Evolutionary conservation across 2,329 filamentous ascomycete species (phyloP).

Genomic region (Camillea tinctor): DNA sequence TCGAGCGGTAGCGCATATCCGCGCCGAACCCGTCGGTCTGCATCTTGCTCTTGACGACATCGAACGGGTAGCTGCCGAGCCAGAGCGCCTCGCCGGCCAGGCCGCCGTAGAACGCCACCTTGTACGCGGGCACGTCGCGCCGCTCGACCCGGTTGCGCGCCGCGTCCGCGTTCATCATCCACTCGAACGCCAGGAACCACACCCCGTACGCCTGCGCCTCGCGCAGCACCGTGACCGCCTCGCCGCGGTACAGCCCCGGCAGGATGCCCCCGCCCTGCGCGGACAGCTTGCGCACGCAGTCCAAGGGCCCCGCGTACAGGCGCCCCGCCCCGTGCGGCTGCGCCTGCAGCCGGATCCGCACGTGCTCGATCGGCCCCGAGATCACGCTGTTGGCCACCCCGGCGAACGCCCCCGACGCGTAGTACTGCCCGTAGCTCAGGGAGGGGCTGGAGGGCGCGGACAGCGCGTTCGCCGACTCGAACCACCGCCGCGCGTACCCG

Average conservation of each 20-base stretch:
- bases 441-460: constrained; percentile 54
- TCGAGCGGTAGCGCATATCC: constrained; percentile 70
- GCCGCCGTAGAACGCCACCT: constrained; percentile 89
- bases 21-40: constrained; percentile 89
- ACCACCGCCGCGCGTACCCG: constrained; percentile 82
- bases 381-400: constrained; percentile 86
- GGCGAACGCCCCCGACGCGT: constrained; percentile 84
- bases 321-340: constrained; percentile 82
- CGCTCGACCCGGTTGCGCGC: constrained; percentile 72
- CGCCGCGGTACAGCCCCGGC: constrained; percentile 79
- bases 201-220: constrained; percentile 94
- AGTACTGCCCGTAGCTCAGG: constrained; percentile 84
- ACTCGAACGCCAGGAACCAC: constrained; percentile 96
- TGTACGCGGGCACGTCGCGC: constrained; percentile 75
- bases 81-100: constrained; percentile 92
- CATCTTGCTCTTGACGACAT: constrained; percentile 99
- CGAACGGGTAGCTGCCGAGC: constrained; percentile 91
- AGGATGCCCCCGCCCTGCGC: constrained; percentile 60
- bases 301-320: constrained; percentile 80
- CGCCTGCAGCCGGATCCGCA: constrained; percentile 92
- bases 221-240: constrained; percentile 79
- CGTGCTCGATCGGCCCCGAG: constrained; percentile 92
- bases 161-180: constrained; percentile 89
- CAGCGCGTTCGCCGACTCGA: constrained; percentile 73
- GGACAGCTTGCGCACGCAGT: constrained; percentile 85